A percentile compares a stretch with the other conserved stretches of the same genome.
Conservation (phyloP, 768 basidiomycete species). For the Exsudoporus frostii region DNA sequence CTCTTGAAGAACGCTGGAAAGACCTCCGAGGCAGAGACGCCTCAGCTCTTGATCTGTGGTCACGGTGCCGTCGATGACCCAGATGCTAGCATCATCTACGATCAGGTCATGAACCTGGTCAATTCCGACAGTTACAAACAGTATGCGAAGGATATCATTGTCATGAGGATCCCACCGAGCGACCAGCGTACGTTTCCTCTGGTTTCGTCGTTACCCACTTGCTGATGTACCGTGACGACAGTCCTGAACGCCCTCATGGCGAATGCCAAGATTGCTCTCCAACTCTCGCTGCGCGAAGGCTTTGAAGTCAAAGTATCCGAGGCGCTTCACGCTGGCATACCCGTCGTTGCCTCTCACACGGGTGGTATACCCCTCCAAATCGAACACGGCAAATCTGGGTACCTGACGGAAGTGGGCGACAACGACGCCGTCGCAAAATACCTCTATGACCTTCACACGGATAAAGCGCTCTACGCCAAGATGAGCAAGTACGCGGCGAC, state of each 20-base stretch:
- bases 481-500: conserved; percentile 68
- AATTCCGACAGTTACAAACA: conserved; percentile 47
- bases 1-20: conserved; percentile 48
- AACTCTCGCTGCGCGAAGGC: conserved; percentile 91
- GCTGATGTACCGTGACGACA: conserved; percentile 24
- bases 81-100: conserved; percentile 90
- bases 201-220: not conserved
- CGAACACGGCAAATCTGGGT: conserved; percentile 84
- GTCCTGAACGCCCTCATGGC: conserved; percentile 88
- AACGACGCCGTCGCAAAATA: conserved; percentile 71
- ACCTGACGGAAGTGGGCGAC: conserved; percentile 74
- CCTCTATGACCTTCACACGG: conserved; percentile 74
- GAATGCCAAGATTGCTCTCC: conserved; percentile 85
- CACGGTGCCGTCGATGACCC: conserved; percentile 95
- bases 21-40: conserved; percentile 49
- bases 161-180: conserved; percentile 79
- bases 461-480: conserved; percentile 59
- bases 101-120: conserved; percentile 66
- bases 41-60: conserved; percentile 80
- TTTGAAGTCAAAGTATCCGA: conserved; percentile 98
- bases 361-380: conserved; percentile 95
- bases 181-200: conserved; percentile 62
- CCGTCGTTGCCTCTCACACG: conserved; percentile 78
- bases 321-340: conserved; percentile 87
- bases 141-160: conserved; percentile 63